Percentiles rank a stretch among this genome's conserved stretches.
These are phyloP conservation scores for Rhazya stricta DNA, from an alignment of 257 asterid species.

Conservation along the genomic window DNA sequence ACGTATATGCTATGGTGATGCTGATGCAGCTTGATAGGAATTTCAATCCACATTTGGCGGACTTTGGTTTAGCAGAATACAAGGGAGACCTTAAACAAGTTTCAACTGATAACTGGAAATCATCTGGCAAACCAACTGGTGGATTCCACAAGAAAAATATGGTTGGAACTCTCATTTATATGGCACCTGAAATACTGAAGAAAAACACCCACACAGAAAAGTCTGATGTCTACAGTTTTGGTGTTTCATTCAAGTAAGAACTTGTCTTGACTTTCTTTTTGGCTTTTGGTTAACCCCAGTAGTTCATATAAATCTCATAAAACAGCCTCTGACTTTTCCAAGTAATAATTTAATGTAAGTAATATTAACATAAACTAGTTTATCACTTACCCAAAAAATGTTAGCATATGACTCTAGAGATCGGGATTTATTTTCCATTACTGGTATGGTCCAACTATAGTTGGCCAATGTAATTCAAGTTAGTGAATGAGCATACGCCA, in stretches of 20 bases:
- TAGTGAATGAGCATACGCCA: not conserved
- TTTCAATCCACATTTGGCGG: slow-evolving; percentile 69
- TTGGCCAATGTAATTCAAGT: not conserved
- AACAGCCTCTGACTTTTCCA: not conserved
- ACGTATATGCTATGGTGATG: slow-evolving; percentile 19
- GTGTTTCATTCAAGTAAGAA: slow-evolving; percentile 75
- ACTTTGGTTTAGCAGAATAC: slow-evolving; percentile 93
- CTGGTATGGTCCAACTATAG: not conserved
- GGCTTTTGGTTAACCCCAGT: not conserved
- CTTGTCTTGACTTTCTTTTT: slow-evolving; percentile 1
- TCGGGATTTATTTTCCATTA: not conserved
- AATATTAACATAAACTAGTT: not conserved
- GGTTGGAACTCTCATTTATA: slow-evolving; percentile 96
- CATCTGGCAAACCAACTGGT: slow-evolving; percentile 95
- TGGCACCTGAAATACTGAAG: slow-evolving; percentile 94
- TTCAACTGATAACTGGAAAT: slow-evolving; percentile 62
- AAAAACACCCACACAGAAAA: slow-evolving; percentile 86
- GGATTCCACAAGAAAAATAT: slow-evolving; percentile 92
- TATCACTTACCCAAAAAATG: not conserved
- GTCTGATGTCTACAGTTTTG: slow-evolving; percentile 95
- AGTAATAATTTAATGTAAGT: not conserved
- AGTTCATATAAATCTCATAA: not conserved
- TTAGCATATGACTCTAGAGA: not conserved
- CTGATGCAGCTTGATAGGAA: slow-evolving; percentile 61
- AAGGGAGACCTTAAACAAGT: slow-evolving; percentile 65